Percentiles rank a stretch among this genome's conserved stretches.
These are phyloP conservation scores for Candida freyschussii DNA, from an alignment of 1,139 yeast species.

Conservation along the genomic window DNA sequence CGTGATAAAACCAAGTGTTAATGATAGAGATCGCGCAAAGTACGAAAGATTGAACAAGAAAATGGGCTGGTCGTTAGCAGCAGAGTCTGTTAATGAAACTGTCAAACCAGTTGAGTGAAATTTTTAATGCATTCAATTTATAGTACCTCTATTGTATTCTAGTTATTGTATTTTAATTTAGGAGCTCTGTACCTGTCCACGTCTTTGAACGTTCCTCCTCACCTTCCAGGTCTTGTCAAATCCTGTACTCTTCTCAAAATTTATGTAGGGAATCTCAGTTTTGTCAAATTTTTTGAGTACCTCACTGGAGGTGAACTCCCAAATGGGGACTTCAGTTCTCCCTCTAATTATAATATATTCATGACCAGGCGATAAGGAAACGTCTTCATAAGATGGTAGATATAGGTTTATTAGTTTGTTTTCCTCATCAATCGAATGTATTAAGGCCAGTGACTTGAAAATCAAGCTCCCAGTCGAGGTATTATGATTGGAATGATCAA, in stretches of 20 bases:
- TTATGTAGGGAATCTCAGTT: constrained; percentile 43
- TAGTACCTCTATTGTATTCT: background rate
- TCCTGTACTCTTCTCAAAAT: constrained; percentile 37
- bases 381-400: constrained; percentile 37
- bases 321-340: constrained; percentile 56
- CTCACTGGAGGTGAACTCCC: constrained; percentile 32
- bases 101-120: constrained; percentile 11
- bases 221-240: constrained; percentile 60
- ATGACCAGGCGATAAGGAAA: constrained; percentile 11
- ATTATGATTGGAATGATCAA: constrained; percentile 9
- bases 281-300: constrained; percentile 18
- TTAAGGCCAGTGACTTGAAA: constrained; percentile 43
- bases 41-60: constrained; percentile 60
- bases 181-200: constrained; percentile 38
- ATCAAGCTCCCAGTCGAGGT: constrained; percentile 6
- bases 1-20: constrained; percentile 84
- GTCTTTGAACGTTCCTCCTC: constrained; percentile 58
- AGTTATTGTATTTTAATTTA: background rate
- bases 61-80: constrained; percentile 47
- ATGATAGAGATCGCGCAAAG: constrained; percentile 74
- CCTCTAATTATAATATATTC: constrained; percentile 57
- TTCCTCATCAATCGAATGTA: constrained; percentile 56
- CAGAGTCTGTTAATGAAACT: constrained; percentile 16
- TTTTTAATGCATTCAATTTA: background rate
- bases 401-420: constrained; percentile 48